Evolutionary conservation across 2,329 filamentous ascomycete species (phyloP), one percentile per base, ranked within the genome.

Genomic region (Spiromastix sp.): DNA sequence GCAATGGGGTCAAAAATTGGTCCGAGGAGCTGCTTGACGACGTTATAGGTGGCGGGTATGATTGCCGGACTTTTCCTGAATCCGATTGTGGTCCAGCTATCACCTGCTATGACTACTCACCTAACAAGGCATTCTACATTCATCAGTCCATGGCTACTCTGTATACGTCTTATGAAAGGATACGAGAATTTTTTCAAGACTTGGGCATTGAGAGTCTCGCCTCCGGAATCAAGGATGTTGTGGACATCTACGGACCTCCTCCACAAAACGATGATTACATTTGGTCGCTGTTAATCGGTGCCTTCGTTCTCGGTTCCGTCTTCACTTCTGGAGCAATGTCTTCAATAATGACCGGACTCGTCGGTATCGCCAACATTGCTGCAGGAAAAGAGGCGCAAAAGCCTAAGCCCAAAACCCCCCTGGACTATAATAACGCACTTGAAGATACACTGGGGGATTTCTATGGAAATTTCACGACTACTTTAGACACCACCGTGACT

Each of bases 351-450:
- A 36, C 34, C 4, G 34, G 4, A 11, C 18, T 30, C 10, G 34
- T 36, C n/a, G 27, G 34, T 26, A 17, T 13, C n/a, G 15, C 30
- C 3, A 36, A 36, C 21, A 30, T 36, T 30, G 34, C 34, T 17
- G 34, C 34, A 13, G 34, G 34, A n/a, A 16, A 12, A 12, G 25
- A 17, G 9, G 12, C n/a, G 10, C 17, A 36, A 18, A 21, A n/a
- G 20, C 17, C 17, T 13, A 21, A 36, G 16, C 25, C 24, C 12
- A 4, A 30, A n/a, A 24, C 9, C 19, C 25, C 25, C 4, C 11
- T 21, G 4, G 34, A 36, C 15, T 36, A 20, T 18, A 30, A 30
- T 9, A 17, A 30, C 8, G 15, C 19, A 6, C 25, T 29, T 4
- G 16, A 20, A 27, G 21, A 30, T 15, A 12, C 25, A 2, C 13